Percentiles rank a stretch among this genome's conserved stretches.
Conservation (phyloP, 768 basidiomycete genomes). For the Suillus hirtellus region DNA sequence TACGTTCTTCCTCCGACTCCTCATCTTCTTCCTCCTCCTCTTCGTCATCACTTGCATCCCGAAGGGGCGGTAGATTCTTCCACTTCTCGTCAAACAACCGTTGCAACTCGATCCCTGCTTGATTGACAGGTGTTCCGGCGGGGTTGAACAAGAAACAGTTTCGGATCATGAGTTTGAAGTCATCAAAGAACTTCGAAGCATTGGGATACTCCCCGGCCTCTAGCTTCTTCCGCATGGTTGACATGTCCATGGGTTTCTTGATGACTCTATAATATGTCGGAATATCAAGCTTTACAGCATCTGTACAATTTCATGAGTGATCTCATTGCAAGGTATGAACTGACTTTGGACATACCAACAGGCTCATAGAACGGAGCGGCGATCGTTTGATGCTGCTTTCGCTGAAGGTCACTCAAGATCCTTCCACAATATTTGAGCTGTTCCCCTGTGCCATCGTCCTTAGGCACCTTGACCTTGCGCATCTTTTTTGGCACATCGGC, state of each 20-base stretch:
- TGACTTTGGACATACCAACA: slow-evolving; percentile 67
- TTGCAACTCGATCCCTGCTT: slow-evolving; percentile 83
- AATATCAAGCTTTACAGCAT: slow-evolving; percentile 74
- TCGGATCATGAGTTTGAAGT: slow-evolving; percentile 92
- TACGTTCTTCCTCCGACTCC: slow-evolving; percentile 66
- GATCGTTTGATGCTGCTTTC: slow-evolving; percentile 71
- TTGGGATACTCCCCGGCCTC: slow-evolving; percentile 73
- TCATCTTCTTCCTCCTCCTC: slow-evolving; percentile 65
- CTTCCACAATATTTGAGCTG: slow-evolving; percentile 84
- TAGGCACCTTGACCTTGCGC: slow-evolving; percentile 57
- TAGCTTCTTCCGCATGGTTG: slow-evolving; percentile 85
- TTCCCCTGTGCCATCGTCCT: slow-evolving; percentile 71
- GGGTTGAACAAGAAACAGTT: slow-evolving; percentile 96
- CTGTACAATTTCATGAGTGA: slow-evolving; percentile 36
- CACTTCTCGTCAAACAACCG: slow-evolving; percentile 92
- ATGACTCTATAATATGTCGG: slow-evolving; percentile 86
- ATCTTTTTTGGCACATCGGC: slow-evolving; percentile 72
- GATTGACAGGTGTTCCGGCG: slow-evolving; percentile 80
- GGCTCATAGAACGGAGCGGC: slow-evolving; percentile 92
- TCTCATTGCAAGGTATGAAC: too few species aligned
- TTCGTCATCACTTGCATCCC: slow-evolving; percentile 56
- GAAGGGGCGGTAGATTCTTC: slow-evolving; percentile 69
- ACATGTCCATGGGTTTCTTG: slow-evolving; percentile 95
- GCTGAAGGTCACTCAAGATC: slow-evolving; percentile 71
- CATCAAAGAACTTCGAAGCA: slow-evolving; percentile 82